Conservation (phyloP, 441 rosid species). For the Brassica balearica region DNA sequence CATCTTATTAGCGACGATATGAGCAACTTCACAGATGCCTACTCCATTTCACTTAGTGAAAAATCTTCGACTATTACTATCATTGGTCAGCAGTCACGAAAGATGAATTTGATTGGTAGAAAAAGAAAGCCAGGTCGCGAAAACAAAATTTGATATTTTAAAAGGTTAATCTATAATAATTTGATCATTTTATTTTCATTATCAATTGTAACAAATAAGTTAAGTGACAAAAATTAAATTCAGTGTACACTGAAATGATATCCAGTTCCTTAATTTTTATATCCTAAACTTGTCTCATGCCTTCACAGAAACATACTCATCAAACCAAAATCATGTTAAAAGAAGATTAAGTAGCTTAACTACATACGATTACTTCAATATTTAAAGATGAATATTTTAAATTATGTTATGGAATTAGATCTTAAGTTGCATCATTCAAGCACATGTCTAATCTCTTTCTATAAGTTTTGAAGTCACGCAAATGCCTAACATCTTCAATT, state of each 20-base stretch:
- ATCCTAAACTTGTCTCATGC: background rate
- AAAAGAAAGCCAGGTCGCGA: background rate
- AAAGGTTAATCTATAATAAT: background rate
- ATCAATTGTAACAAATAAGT: background rate
- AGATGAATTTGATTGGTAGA: background rate
- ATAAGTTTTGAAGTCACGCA: background rate
- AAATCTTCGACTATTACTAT: background rate
- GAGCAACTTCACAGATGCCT: background rate
- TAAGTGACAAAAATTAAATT: background rate
- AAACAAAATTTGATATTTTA: background rate
- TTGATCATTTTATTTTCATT: background rate
- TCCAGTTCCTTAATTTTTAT: background rate
- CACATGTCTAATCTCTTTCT: background rate
- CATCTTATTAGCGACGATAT: background rate
- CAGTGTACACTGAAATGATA: background rate
- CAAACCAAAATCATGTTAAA: background rate
- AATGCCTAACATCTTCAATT: background rate
- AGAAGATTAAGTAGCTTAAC: background rate
- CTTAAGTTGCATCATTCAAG: background rate
- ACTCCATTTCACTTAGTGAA: background rate
- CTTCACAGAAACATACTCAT: background rate
- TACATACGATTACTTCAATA: background rate
- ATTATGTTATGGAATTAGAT: background rate
- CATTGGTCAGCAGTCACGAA: background rate
- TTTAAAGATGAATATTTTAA: background rate